Base-by-base conservation (phyloP, 768 basidiomycete species). In the Phlebiopsis flavidoalba region DNA sequence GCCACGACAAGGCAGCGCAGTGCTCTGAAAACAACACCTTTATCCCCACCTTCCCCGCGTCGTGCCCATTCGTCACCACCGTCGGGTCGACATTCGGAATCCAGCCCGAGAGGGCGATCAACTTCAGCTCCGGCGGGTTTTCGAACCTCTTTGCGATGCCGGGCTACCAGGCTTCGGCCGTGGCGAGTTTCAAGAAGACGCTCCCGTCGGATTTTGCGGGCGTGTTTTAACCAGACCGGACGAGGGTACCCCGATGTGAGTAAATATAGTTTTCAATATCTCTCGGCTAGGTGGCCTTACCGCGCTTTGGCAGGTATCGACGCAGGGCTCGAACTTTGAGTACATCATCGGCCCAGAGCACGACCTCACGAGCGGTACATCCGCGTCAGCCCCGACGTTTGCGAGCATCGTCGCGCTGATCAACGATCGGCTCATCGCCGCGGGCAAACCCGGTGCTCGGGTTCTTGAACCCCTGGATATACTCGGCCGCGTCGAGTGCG, bases 281-380 rank as follows among this genome's bases (percentile, higher is more conserved):
- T n/a, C 26, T 31, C 26, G 2, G 6, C 14, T 46, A 8, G 8
- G 19, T 5, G 14, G 8, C 3, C 45, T 3, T 8, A 8, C 19
- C 37, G 78, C 66, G 1, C 80, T 74, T 69, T 80, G 81, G 21
- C 80, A 82, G 68, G 70, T 82, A 49, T 67, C 77, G 12, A 77
- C 80, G 10, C 71, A 72, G 61, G 75, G 73, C 14, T 53, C 69
- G 49, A 68, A 71, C 59, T 69, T 71, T 50, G 62, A 64, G 58
- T 70, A 73, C 59, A 60, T 69, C 37, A 19, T 61, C 60, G 47
- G 54, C 49, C 62, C 57, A 17, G 35, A 59, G 45, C 33, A 62
- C 19, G 66, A 58, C 8, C 24, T 58, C 37, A 65, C 70, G 53
- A 65, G 50, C 24, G 73, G 74, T 8, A 74, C 74, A 22, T 67